phyloP scores from a whole-genome alignment of 2,329 filamentous ascomycete species.

The Aspergillus tubingensis region DNA sequence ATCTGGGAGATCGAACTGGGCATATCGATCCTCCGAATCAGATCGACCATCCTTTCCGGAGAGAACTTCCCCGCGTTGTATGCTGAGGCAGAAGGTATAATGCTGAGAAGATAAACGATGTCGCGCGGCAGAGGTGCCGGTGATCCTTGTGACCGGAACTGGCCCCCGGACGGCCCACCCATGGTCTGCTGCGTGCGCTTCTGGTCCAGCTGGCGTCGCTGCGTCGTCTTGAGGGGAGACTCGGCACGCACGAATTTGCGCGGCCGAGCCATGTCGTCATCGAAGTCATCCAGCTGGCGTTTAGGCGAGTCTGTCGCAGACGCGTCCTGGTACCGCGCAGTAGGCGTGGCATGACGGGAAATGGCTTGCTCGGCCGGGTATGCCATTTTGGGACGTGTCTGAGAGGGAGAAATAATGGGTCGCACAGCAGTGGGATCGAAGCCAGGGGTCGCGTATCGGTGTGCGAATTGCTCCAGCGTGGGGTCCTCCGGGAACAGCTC shows the following conservation, averaged over 20 bases:
- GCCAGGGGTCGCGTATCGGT: constrained; percentile 69
- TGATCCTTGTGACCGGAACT: constrained; percentile 54
- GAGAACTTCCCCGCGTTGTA: constrained; percentile 74
- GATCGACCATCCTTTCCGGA: constrained; percentile 68
- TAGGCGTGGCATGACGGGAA: constrained; percentile 39
- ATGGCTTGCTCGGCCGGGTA: constrained; percentile 26
- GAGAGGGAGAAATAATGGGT: constrained; percentile 79
- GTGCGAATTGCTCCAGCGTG: constrained; percentile 70
- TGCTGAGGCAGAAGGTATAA: constrained; percentile 71
- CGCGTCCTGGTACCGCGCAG: constrained; percentile 37
- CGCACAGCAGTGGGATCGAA: constrained; percentile 84
- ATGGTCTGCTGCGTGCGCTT: constrained; percentile 48
- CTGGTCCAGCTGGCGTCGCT: constrained; percentile 79
- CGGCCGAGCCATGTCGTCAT: constrained; percentile 70
- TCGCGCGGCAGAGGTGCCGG: constrained; percentile 72
- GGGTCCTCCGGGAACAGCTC: constrained; percentile 92
- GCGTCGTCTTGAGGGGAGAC: constrained; percentile 88
- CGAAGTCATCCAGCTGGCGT: constrained; percentile 70
- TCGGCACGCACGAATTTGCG: constrained; percentile 87
- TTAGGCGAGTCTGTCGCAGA: constrained; percentile 49
- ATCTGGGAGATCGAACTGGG: constrained; percentile 55
- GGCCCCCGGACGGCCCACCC: constrained; percentile 28
- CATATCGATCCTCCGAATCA: constrained; percentile 69
- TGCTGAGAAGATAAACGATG: constrained; percentile 63
- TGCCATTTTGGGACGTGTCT: constrained; percentile 67